Evolutionary conservation across 306 rosid genomes (phyloP).

Genomic region (Vigna mungo): DNA sequence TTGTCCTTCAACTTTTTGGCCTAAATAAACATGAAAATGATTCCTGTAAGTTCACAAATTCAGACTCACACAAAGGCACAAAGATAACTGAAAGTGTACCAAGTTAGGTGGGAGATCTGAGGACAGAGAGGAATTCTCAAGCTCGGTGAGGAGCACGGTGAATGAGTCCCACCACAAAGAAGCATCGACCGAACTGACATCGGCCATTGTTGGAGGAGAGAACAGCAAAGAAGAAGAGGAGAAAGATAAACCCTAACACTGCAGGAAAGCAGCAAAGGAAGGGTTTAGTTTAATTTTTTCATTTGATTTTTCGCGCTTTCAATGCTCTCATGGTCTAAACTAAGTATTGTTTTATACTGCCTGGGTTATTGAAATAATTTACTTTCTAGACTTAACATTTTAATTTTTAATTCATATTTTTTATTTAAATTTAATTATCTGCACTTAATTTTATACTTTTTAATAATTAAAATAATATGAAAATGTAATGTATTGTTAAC

Average conservation of each 20-base stretch:
- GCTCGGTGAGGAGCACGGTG: slow-evolving; percentile 67
- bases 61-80: not conserved
- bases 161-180: slow-evolving; percentile 97
- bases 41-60: slow-evolving; percentile 33
- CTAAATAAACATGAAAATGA: slow-evolving; percentile 49
- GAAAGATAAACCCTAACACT: slow-evolving; percentile 50
- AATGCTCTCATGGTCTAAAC: too few relatives aligned
- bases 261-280: slow-evolving; percentile 14
- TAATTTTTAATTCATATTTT: not conserved
- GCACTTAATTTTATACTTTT: not conserved
- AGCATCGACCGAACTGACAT: slow-evolving; percentile 63
- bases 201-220: slow-evolving; percentile 63
- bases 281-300: slow-evolving; percentile 45
- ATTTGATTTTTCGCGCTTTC: slow-evolving; percentile 62
- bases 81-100: slow-evolving; percentile 50
- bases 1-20: slow-evolving; percentile 74
- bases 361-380: not conserved
- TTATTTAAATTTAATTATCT: not conserved
- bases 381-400: not conserved
- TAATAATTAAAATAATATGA: not conserved
- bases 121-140: slow-evolving; percentile 72
- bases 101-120: slow-evolving; percentile 69
- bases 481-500: not conserved
- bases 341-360: not conserved
- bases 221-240: slow-evolving; percentile 6